phyloP scores from a whole-genome alignment of 306 rosid species.

The Cucurbita maxima region DNA sequence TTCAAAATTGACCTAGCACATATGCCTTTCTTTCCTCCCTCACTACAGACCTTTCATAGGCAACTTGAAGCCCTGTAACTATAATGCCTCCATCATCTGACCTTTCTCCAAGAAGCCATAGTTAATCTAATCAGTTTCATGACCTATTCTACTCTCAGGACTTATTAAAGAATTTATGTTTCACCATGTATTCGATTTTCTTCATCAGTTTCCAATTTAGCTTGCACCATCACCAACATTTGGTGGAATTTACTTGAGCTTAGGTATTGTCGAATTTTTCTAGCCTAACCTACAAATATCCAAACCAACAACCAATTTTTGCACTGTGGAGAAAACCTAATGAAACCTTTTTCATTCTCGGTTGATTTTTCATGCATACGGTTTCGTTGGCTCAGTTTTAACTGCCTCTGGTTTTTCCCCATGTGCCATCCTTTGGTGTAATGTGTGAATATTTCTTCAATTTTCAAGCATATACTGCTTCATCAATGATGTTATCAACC shows the following conservation, averaged over 20 bases:
- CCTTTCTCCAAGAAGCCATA: not conserved
- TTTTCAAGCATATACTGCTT: not conserved
- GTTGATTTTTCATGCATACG: too few species aligned
- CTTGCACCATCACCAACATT: too few species aligned
- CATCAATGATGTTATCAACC: not conserved
- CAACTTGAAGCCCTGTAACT: not conserved
- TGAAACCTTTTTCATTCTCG: too few species aligned
- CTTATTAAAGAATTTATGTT: too few species aligned
- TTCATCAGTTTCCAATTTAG: too few species aligned
- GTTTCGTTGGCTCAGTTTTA: too few species aligned
- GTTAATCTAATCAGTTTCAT: not conserved
- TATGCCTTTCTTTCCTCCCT: not conserved
- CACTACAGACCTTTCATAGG: not conserved
- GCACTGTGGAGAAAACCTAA: not conserved
- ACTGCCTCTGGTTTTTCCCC: too few species aligned
- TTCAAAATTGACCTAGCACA: not conserved
- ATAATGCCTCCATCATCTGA: not conserved
- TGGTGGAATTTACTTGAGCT: too few species aligned
- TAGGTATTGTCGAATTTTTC: not conserved
- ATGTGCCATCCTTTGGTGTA: too few species aligned
- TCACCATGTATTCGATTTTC: too few species aligned
- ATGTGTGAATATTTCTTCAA: not conserved
- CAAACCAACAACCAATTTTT: not conserved
- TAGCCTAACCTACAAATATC: not conserved
- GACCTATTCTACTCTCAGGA: too few species aligned